These are phyloP conservation scores for Talaromyces adpressus DNA, from an alignment of 495 filamentous ascomycete species.

Conservation along the genomic window DNA sequence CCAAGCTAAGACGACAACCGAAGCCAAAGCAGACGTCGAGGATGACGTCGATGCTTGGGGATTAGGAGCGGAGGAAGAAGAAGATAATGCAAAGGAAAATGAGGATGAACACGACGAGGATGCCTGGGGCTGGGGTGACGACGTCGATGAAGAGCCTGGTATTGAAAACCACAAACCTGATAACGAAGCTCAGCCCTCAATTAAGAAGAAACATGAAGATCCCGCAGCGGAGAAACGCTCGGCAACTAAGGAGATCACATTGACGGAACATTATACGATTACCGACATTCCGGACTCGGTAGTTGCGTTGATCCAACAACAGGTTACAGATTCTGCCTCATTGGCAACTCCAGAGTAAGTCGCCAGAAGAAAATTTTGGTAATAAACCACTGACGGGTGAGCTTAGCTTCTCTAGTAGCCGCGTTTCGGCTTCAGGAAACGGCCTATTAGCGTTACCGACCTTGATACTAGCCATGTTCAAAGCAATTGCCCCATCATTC, in stretches of 20 bases:
- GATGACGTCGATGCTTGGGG: constrained; percentile 64
- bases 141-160: constrained; percentile 31
- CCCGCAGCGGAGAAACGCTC: constrained; percentile 11
- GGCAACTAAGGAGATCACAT: constrained; percentile 54
- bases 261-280: constrained; percentile 81
- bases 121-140: constrained; percentile 73
- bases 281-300: constrained; percentile 78
- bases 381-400: constrained; percentile 16
- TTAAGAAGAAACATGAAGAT: constrained; percentile 8
- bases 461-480: constrained; percentile 81
- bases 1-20: constrained; percentile 2
- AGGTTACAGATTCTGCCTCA: constrained; percentile 62
- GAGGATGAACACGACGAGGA: constrained; percentile 44
- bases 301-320: constrained; percentile 58
- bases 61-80: constrained; percentile 44
- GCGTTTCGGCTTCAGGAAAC: constrained; percentile 62
- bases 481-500: constrained; percentile 74
- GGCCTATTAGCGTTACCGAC: constrained; percentile 77
- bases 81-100: constrained; percentile 17
- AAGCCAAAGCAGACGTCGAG: constrained; percentile 33
- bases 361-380: background rate
- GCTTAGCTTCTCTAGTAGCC: constrained; percentile 36
- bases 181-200: constrained; percentile 9
- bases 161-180: background rate
- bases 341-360: constrained; percentile 50